Conservation (phyloP, 345 rosid species). For the Alliaria petiolata region DNA sequence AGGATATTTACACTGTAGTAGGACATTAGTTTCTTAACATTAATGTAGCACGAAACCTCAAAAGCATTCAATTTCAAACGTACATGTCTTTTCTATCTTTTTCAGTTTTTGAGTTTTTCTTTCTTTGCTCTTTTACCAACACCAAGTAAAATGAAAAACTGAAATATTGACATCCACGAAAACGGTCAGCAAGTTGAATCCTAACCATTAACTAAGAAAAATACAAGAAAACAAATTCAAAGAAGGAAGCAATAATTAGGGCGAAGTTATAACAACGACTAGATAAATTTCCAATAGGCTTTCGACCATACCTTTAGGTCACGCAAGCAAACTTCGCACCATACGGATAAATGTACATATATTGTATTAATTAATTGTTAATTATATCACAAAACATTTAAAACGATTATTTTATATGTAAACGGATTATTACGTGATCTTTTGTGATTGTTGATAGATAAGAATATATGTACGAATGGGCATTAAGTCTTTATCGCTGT, state of each 20-base stretch:
- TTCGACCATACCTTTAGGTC: constrained; percentile 31
- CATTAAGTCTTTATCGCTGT: background rate
- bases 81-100: constrained; percentile 15
- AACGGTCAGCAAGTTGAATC: constrained; percentile 23
- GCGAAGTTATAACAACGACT: constrained; percentile 16
- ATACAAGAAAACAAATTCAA: constrained; percentile 11
- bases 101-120: background rate
- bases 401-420: background rate
- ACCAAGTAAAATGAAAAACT: background rate
- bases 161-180: constrained; percentile 12
- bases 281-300: constrained; percentile 8
- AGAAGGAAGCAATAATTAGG: constrained; percentile 16
- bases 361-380: background rate
- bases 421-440: background rate
- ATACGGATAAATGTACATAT: background rate
- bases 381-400: background rate
- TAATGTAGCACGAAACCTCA: background rate
- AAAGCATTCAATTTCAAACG: constrained; percentile 11
- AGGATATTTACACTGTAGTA: background rate
- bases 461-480: constrained; percentile 4
- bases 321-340: constrained; percentile 14
- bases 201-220: constrained; percentile 6
- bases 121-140: constrained; percentile 15
- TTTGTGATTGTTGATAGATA: background rate
- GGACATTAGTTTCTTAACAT: background rate